Percentiles rank a stretch among this genome's conserved stretches.
phyloP scores from a whole-genome alignment of 495 filamentous ascomycete genomes.

The Penicillium samsonianum region DNA sequence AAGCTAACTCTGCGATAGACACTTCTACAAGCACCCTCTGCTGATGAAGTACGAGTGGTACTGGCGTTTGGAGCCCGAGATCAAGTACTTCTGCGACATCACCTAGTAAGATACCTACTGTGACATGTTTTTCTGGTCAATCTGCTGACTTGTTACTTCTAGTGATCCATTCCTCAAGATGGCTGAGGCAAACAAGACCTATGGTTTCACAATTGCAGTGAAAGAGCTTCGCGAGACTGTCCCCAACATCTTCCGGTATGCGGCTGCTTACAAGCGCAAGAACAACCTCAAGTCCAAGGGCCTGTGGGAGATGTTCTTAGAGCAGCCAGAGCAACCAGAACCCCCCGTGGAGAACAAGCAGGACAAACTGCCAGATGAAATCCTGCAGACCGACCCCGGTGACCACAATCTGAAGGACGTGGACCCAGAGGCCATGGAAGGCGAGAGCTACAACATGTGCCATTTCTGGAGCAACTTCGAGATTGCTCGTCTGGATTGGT shows the following conservation, averaged over 20 bases:
- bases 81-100: conserved; percentile 99
- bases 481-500: conserved; percentile 92
- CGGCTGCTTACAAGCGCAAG: conserved; percentile 95
- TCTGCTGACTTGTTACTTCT: conserved; percentile 27
- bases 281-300: conserved; percentile 91
- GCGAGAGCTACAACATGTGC: conserved; percentile 99
- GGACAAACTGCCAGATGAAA: conserved; percentile 75
- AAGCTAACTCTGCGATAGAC: conserved; percentile 50
- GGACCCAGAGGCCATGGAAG: conserved; percentile 93
- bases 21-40: conserved; percentile 97
- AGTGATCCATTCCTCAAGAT: conserved; percentile 97
- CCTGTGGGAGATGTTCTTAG: conserved; percentile 98
- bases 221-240: conserved; percentile 98
- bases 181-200: conserved; percentile 92
- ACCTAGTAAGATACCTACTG: conserved; percentile 76
- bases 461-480: conserved; percentile 99
- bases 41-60: conserved; percentile 99
- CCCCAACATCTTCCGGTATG: conserved; percentile 98
- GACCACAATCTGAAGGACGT: conserved; percentile 73
- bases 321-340: conserved; percentile 61
- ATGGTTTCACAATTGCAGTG: conserved; percentile 98
- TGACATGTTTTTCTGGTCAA: neutral
- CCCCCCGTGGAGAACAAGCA: conserved; percentile 67
- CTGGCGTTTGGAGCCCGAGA: conserved; percentile 98
- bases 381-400: conserved; percentile 73